Base-by-base conservation (phyloP, 495 filamentous ascomycete species). In the Talaromyces thailandensis region DNA sequence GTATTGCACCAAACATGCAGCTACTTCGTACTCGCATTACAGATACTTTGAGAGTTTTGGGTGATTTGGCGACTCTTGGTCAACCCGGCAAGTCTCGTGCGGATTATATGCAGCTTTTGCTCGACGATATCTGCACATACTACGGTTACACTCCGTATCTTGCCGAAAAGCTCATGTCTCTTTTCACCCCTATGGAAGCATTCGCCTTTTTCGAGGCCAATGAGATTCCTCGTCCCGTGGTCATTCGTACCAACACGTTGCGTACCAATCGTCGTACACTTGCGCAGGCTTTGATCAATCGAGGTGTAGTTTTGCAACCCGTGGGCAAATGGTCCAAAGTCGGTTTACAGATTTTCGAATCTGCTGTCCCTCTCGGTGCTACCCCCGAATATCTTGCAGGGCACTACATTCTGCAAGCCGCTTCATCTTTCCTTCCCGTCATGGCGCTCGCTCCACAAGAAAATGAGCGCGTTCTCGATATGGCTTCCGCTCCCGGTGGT, bases 141-240 rank as follows among this genome's bases (percentile, higher is more conserved):
- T 96, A 96, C 68, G 91, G 90, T 61, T 96, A 96, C 75, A 91
- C 88, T 3, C 79, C 83, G 12, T 94, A 84, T 73, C 81, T 96
- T 16, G 92, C 90, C 2, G 88, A 91, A 68, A 96, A 96, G 74
- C 83, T 96, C 6, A 86, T 90, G 75, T 88, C 90, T 67, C 86
- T 98, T 6, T 98, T 98, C 80, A 84, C 92, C 1, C 89, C 95
- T 25, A 86, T 88, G 67, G 95, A 98, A 76, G 95, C 94, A 0
- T 96, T 98, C 63, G 92, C 92, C 6, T 98, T 98, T 75, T 98
- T 98, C 76, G 94, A 98, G 73, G 93, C 93, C 51, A 98, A 98
- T 83, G 94, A 98, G 75, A 91, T 89, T 24, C 82, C 89, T 21
- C 87, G 93, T 55, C 93, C 93, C 1, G 84, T 97, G 52, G 89